Conservation (phyloP, 805 yeast genomes). For the Phaffomyces thermotolerans region DNA sequence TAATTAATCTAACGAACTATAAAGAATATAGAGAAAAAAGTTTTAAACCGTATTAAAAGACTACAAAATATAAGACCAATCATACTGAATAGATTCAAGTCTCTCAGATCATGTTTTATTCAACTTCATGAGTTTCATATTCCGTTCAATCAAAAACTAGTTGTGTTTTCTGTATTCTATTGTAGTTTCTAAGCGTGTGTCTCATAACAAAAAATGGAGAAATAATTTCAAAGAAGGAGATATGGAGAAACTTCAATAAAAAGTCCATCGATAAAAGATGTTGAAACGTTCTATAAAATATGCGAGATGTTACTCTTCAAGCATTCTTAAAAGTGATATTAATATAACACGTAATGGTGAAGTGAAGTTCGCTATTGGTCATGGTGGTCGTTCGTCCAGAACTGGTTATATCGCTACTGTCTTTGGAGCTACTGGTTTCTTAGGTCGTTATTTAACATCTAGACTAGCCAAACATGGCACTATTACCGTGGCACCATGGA, state of each 20-base stretch:
- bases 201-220: too few species aligned
- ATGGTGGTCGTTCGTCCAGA: conserved; percentile 79
- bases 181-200: too few species aligned
- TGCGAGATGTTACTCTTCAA: conserved; percentile 17
- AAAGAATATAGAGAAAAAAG: not conserved
- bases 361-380: conserved; percentile 61
- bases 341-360: conserved; percentile 72
- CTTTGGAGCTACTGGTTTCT: conserved; percentile 74
- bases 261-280: not conserved
- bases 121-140: not conserved
- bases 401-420: conserved; percentile 87
- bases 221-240: too few species aligned
- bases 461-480: conserved; percentile 82
- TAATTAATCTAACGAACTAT: not conserved
- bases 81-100: too few species aligned
- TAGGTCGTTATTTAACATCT: conserved; percentile 66
- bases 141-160: not conserved
- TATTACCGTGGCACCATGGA: conserved; percentile 64
- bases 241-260: too few species aligned
- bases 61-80: not conserved
- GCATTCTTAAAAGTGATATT: conserved; percentile 43
- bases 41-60: too few species aligned
- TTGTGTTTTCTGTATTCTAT: not conserved
- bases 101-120: too few species aligned
- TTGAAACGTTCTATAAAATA: conserved; percentile 5